Evolutionary conservation across 129 eudicot genomes (phyloP).

Genomic region (Glebionis coronaria): DNA sequence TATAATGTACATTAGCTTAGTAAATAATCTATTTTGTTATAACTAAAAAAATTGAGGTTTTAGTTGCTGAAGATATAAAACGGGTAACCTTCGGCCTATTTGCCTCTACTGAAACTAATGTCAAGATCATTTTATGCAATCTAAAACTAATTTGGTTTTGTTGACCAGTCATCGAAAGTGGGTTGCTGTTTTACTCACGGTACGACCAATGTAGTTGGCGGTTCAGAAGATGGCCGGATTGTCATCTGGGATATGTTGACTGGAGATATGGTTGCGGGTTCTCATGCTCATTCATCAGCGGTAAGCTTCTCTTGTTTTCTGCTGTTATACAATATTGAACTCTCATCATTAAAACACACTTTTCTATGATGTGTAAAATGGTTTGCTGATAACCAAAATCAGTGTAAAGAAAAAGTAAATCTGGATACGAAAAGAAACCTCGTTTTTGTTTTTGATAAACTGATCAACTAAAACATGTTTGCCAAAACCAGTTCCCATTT

Average conservation of each 20-base stretch:
- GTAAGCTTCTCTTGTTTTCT: slow-evolving; percentile 37
- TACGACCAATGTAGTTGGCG: slow-evolving; percentile 86
- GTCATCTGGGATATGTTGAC: slow-evolving; percentile 95
- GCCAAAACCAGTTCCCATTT: too few relatives aligned
- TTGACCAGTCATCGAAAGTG: slow-evolving; percentile 74
- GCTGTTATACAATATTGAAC: background rate
- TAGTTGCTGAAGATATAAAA: too few relatives aligned
- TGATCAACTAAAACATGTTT: too few relatives aligned
- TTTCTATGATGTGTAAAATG: too few relatives aligned
- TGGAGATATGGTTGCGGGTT: slow-evolving; percentile 73
- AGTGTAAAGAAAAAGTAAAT: background rate
- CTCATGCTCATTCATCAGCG: slow-evolving; percentile 89
- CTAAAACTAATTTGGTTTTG: slow-evolving; percentile 4
- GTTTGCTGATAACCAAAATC: background rate
- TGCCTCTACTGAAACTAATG: slow-evolving; percentile 3
- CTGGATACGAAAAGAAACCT: too few relatives aligned
- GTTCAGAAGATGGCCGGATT: slow-evolving; percentile 89
- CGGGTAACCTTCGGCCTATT: too few relatives aligned
- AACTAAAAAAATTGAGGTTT: too few relatives aligned
- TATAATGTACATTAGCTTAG: too few relatives aligned
- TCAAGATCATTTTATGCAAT: background rate
- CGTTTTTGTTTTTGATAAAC: too few relatives aligned
- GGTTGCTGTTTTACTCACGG: slow-evolving; percentile 88
- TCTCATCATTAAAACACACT: background rate
- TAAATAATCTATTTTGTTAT: too few relatives aligned